Conservation (phyloP, 805 yeast species). For the Spathaspora boniae region DNA sequence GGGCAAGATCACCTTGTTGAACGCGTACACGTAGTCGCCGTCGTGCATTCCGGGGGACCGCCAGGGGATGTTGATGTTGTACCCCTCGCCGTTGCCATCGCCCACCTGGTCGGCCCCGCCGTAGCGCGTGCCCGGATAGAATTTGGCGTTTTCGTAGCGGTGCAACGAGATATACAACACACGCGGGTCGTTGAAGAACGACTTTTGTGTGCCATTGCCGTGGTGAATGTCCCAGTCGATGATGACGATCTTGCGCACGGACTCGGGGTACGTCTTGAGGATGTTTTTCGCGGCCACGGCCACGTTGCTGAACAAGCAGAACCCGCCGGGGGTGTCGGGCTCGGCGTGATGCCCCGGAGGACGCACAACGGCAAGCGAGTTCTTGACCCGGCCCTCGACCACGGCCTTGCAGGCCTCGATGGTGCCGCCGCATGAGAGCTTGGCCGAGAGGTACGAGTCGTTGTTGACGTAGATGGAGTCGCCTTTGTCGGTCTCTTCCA, state of each 20-base stretch:
- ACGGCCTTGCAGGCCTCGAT: conserved; percentile 96
- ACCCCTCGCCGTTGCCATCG: conserved; percentile 82
- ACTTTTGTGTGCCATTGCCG: conserved; percentile 97
- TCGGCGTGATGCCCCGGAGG: conserved; percentile 99
- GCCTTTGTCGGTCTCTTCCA: conserved; percentile 83
- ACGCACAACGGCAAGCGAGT: conserved; percentile 89
- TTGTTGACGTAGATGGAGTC: conserved; percentile 95
- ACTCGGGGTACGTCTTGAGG: conserved; percentile 78
- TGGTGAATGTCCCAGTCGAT: conserved; percentile 99
- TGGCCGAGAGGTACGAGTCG: conserved; percentile 83
- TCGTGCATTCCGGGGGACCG: conserved; percentile 87
- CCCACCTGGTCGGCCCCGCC: conserved; percentile 84
- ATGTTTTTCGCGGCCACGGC: conserved; percentile 94
- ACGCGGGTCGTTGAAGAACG: conserved; percentile 83
- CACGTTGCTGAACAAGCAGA: conserved; percentile 92
- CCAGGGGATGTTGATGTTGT: conserved; percentile 91
- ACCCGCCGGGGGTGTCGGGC: conserved; percentile 96
- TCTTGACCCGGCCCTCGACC: conserved; percentile 86
- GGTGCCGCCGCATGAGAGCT: conserved; percentile 92
- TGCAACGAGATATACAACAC: conserved; percentile 90
- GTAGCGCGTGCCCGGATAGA: conserved; percentile 89
- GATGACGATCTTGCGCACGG: conserved; percentile 77
- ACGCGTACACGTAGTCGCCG: conserved; percentile 92
- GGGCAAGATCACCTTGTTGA: conserved; percentile 81
- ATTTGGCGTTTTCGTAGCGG: conserved; percentile 86